A percentile compares a stretch with the other conserved stretches of the same genome.
Conservation (phyloP, 2,329 filamentous ascomycete species). For the Byssochlamys sp. region DNA sequence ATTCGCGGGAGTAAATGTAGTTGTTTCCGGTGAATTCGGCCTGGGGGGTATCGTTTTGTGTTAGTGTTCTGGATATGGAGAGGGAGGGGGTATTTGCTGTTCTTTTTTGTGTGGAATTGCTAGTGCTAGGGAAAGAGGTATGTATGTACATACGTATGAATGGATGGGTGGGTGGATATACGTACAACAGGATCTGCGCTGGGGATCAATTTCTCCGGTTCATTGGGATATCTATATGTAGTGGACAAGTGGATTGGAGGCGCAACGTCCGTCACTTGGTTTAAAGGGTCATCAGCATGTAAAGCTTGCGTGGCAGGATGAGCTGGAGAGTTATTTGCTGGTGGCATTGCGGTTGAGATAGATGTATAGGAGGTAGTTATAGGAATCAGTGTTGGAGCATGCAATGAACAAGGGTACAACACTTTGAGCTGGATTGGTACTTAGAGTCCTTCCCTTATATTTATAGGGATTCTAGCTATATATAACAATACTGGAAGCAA, state of each 20-base stretch:
- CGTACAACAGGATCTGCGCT: conserved; percentile 44
- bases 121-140: no score
- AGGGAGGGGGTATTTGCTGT: neutral
- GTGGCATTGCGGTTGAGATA: neutral
- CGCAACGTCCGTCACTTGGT: neutral
- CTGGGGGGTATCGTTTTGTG: neutral
- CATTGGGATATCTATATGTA: conserved; percentile 62
- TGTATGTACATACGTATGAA: no score
- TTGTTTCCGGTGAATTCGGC: neutral
- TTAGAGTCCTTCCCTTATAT: neutral
- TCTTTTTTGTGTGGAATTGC: no score
- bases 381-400: no score
- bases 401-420: no score
- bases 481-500: neutral
- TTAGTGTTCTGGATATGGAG: neutral
- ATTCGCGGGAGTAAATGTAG: conserved; percentile 72
- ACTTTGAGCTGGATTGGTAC: no score
- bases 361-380: no score
- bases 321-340: neutral
- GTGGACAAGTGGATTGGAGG: conserved; percentile 68
- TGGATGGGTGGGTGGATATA: neutral
- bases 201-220: conserved; percentile 52
- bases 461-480: neutral
- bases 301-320: neutral
- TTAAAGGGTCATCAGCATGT: neutral